Evolutionary conservation across 805 yeast species (phyloP), one percentile per base, ranked within the genome.

Genomic region (Yarrowia sp.): DNA sequence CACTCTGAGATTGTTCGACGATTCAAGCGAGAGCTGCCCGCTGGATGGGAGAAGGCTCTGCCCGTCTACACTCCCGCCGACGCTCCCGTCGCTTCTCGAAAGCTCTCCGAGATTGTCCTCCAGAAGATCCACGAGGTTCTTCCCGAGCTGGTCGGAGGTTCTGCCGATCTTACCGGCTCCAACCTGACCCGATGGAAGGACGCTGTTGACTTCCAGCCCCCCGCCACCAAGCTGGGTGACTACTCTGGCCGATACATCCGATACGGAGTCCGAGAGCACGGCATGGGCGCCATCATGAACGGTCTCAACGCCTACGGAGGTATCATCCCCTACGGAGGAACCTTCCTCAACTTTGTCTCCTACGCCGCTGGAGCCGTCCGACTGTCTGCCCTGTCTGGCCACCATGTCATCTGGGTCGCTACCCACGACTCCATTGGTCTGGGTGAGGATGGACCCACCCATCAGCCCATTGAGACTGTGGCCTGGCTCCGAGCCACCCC

Each of bases 201-300:
- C 13, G 69, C 69, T 18, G 66, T 67, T 43, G 77, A 75, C 65
- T 76, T 75, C 71, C 97, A 95, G 84, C 90, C 95, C 65, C 90
- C 91, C 65, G 74, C 85, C 65, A 79, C 91, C 67, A 28, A 28
- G 11, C 66, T 43, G 8, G 67, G 67, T 15, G 58, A 65, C 65
- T 65, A 58, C 62, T 5, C 67, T 6, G 68, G 68, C 76, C 87
- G 96, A 76, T 92, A 92, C 82, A 83, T 92, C 79, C 88, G 97
- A 81, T 93, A 88, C 78, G 98, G 98, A 85, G 96, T 93, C 69
- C 88, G 98, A 81, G 98, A 93, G 83, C 98, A 93, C 80, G 98
- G 90, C 77, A 92, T 93, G 98, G 97, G 96, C 80, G 96, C 97
- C 69, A 88, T 92, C 77, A 84, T 92, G 86, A 93, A 93, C 80